Percentiles rank a stretch among this genome's conserved stretches.
These are phyloP conservation scores for Plasmodium relictum DNA, from an alignment of 169 alveolate species.

Conservation along the genomic window DNA sequence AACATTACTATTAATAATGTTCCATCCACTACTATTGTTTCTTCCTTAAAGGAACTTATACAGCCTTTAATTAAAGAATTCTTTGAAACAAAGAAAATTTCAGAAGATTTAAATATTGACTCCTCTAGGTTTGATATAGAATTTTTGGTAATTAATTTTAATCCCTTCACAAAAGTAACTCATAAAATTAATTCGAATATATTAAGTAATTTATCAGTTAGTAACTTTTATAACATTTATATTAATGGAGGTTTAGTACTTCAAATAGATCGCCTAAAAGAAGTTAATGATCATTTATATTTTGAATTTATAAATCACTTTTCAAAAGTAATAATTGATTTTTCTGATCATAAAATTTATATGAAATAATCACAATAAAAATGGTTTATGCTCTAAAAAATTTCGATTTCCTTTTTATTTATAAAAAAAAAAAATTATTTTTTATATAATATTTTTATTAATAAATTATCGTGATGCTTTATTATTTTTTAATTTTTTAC, in stretches of 20 bases:
- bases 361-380: no score
- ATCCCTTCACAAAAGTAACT: constrained; percentile 22
- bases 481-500: no score
- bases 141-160: constrained; percentile 10
- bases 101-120: constrained; percentile 7
- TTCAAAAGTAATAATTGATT: constrained; percentile 52
- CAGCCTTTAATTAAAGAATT: constrained; percentile 9
- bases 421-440: no score
- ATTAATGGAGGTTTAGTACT: constrained; percentile 46
- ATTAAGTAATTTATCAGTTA: constrained; percentile 34
- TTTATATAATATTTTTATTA: no score
- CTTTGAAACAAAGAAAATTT: constrained; percentile 11
- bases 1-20: constrained; percentile 60
- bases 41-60: constrained; percentile 32
- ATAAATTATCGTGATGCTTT: no score
- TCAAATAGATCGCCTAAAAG: constrained; percentile 24
- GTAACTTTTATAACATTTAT: constrained; percentile 60
- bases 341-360: constrained; percentile 11
- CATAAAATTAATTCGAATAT: constrained; percentile 26
- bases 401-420: no score
- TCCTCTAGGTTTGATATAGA: constrained; percentile 49
- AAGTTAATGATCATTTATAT: constrained; percentile 11
- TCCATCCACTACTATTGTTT: constrained; percentile 24
- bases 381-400: no score
- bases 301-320: constrained; percentile 49